Evolutionary conservation across 1,284 basidiomycete species (phyloP), one percentile per base, ranked within the genome.

Genomic region (Paramarasmius palmivorus): DNA sequence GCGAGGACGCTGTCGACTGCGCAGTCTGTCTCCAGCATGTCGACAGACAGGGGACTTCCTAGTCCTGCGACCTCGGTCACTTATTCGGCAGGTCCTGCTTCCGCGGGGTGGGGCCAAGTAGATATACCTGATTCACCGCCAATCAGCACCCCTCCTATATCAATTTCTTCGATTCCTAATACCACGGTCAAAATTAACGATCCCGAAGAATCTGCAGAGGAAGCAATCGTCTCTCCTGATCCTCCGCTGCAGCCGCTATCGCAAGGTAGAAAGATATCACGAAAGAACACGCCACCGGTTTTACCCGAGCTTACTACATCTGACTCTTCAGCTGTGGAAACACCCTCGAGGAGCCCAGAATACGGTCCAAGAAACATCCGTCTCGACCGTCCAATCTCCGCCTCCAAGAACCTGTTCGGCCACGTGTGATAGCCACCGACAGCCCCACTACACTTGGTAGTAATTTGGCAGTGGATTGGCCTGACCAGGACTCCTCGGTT

Each of bases 341-440:
- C 63, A 19, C 76, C 73, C 5, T 60, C 73, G 15, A 70, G 68
- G 45, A 74, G 70, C 57, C 63, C 19, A 76, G 79, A 37, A 55
- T 81, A 9, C 79, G 83, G 19, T 70, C 79, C 9, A 86, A 81
- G 64, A 78, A 80, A 17, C 68, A 77, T 53, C 63, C 69, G 39
- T 59, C 70, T 17, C 73, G 77, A 20, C 76, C 79, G 25, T 69
- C 75, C 7, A 77, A 74, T 55, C 65, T 86, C 49, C 74, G 75
- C 23, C 72, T 78, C 12, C 75, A 68, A 62, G 72, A 72, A 44
- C 55, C 49, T 45, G 61, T 54, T 46, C 58, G 48, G 50, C 49
- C 52, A 38, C 61, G 54, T 47, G 39, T 58, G 32, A 57, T 61
- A 6, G 60, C 62, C 39, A 70, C 75, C 49, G 65, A 69, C 50